phyloP scores from a whole-genome alignment of 108 stramenopile species.

The Ochromonas danica region DNA sequence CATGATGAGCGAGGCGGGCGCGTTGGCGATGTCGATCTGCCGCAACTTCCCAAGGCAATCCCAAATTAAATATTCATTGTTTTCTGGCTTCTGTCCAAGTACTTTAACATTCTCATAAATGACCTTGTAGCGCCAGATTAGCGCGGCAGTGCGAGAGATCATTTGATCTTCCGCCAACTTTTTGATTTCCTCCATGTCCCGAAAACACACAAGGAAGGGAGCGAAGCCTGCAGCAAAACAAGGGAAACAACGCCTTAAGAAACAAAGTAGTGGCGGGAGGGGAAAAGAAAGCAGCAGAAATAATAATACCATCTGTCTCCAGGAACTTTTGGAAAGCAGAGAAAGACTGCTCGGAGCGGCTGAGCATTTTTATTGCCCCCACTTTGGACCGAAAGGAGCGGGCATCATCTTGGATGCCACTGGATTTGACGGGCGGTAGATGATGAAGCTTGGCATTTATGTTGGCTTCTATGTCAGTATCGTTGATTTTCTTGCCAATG shows the following conservation, averaged over 20 bases:
- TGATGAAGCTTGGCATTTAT: no score
- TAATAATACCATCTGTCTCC: neutral
- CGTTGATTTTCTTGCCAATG: no score
- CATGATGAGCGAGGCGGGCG: neutral
- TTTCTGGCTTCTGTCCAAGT: neutral
- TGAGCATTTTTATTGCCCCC: conserved; percentile 5
- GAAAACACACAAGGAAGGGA: neutral
- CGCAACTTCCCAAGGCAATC: conserved; percentile 9
- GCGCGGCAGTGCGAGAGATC: neutral
- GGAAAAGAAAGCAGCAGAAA: no score
- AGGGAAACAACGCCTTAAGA: no score
- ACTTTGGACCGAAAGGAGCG: conserved; percentile 2
- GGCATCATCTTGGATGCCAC: conserved; percentile 29
- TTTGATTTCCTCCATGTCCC: conserved; percentile 22
- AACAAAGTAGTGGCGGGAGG: no score
- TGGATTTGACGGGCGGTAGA: no score
- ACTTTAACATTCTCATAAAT: neutral
- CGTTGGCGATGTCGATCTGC: neutral
- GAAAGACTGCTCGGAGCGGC: neutral
- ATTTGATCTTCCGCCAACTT: neutral
- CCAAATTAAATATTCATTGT: neutral
- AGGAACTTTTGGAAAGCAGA: neutral
- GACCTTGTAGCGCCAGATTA: neutral
- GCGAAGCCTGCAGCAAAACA: no score
- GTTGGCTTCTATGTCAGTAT: no score